Evolutionary conservation across 1,284 basidiomycete genomes (phyloP).

Genomic region (Salmacisia buchloeana): DNA sequence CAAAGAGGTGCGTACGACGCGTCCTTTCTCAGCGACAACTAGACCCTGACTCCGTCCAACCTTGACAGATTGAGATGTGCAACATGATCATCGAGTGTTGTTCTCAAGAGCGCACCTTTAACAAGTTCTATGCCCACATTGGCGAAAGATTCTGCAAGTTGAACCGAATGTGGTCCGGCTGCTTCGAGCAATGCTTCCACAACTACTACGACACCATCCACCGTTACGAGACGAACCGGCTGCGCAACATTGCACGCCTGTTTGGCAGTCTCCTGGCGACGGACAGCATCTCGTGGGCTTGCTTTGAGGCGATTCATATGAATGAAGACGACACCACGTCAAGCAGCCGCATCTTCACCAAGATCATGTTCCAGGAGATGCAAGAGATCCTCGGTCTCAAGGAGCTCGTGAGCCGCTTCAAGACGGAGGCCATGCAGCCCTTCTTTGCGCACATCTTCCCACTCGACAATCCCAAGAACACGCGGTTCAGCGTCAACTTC

Average conservation of each 20-base stretch:
- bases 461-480: slow-evolving; percentile 90
- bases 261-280: slow-evolving; percentile 73
- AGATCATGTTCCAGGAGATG: slow-evolving; percentile 91
- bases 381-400: slow-evolving; percentile 87
- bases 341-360: slow-evolving; percentile 92
- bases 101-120: slow-evolving; percentile 95
- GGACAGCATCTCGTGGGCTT: slow-evolving; percentile 84
- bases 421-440: slow-evolving; percentile 57
- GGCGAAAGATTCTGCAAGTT: slow-evolving; percentile 95
- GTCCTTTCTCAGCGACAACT: neutral
- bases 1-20: slow-evolving; percentile 66
- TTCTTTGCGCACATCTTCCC: slow-evolving; percentile 85
- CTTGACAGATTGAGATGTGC: slow-evolving; percentile 73
- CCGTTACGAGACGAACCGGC: slow-evolving; percentile 94
- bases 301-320: slow-evolving; percentile 77
- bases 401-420: slow-evolving; percentile 72
- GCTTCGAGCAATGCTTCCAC: slow-evolving; percentile 77
- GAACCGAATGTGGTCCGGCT: slow-evolving; percentile 86
- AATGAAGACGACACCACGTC: slow-evolving; percentile 97
- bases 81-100: slow-evolving; percentile 99
- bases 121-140: slow-evolving; percentile 80
- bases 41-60: slow-evolving; percentile 6
- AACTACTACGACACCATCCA: slow-evolving; percentile 95
- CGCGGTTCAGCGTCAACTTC: slow-evolving; percentile 96
- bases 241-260: slow-evolving; percentile 93